phyloP scores from a whole-genome alignment of 2,329 filamentous ascomycete species.

The Teratosphaeriaceae sp. region DNA sequence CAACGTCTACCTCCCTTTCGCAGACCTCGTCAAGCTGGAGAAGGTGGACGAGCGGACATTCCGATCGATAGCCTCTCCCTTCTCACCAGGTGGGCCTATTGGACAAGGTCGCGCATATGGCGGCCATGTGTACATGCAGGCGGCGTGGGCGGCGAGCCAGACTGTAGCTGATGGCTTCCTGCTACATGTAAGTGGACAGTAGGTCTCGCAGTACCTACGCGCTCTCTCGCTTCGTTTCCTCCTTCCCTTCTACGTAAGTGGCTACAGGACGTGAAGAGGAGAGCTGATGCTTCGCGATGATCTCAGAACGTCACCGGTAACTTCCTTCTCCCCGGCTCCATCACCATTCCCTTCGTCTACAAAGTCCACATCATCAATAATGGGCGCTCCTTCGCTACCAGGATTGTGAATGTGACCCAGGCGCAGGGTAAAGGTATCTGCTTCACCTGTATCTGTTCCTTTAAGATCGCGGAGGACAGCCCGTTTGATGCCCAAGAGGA shows the following conservation, averaged over 20 bases:
- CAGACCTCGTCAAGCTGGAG: conserved; percentile 36
- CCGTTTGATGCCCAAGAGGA: conserved; percentile 21
- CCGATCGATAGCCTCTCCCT: conserved; percentile 35
- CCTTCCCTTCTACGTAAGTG: not conserved
- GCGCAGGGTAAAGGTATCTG: conserved; percentile 34
- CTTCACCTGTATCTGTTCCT: conserved; percentile 45
- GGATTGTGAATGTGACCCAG: conserved; percentile 45
- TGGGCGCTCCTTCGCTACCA: conserved; percentile 43
- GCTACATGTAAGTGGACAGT: conserved; percentile 28
- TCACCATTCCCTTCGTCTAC: conserved; percentile 41
- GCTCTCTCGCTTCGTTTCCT: not conserved
- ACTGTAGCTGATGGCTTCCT: conserved; percentile 43
- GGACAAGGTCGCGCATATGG: conserved; percentile 38
- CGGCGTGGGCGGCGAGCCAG: conserved; percentile 48
- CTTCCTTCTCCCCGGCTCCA: conserved; percentile 42
- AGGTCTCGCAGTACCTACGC: conserved; percentile 6
- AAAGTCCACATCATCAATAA: conserved; percentile 43
- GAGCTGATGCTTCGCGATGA: not conserved
- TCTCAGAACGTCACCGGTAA: conserved; percentile 45
- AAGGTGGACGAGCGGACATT: conserved; percentile 35
- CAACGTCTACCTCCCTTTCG: conserved; percentile 32
- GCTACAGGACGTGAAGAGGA: not conserved
- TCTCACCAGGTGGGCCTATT: conserved; percentile 34
- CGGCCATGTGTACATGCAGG: conserved; percentile 49
- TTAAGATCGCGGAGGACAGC: conserved; percentile 32